Evolutionary conservation across 1,284 basidiomycete genomes (phyloP).

Genomic region (Somion occarium): DNA sequence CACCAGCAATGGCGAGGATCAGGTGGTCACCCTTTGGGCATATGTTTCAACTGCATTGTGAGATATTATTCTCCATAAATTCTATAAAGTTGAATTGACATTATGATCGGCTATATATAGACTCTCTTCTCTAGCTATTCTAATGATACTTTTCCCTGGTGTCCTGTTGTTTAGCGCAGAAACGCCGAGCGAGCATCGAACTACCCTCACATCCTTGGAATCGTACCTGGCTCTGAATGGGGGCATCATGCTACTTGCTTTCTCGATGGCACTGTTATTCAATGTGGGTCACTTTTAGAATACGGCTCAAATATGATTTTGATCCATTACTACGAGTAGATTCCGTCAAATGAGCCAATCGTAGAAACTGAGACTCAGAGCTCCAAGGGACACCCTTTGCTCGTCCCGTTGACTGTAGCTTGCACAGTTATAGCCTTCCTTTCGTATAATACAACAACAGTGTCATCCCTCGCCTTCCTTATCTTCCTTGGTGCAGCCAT

Average conservation of each 20-base stretch:
- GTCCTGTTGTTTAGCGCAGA: conserved; percentile 59
- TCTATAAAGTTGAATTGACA: not conserved
- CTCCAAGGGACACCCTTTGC: conserved; percentile 49
- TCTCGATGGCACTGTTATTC: conserved; percentile 52
- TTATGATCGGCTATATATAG: conserved; percentile 22
- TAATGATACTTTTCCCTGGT: conserved; percentile 52
- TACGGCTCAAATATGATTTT: not conserved
- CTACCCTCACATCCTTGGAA: conserved; percentile 57
- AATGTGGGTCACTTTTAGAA: conserved; percentile 42
- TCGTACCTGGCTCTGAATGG: conserved; percentile 59
- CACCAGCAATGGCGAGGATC: conserved; percentile 15
- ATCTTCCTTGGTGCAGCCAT: conserved; percentile 44
- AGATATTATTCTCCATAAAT: conserved; percentile 12
- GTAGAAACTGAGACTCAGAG: conserved; percentile 12
- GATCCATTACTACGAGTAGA: conserved; percentile 25
- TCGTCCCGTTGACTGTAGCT: conserved; percentile 51
- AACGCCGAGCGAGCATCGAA: conserved; percentile 34
- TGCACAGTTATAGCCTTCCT: conserved; percentile 53
- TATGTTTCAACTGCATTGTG: conserved; percentile 41
- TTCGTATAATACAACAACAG: conserved; percentile 56
- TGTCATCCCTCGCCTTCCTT: conserved; percentile 52
- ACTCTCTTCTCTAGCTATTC: conserved; percentile 36
- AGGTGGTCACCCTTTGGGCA: conserved; percentile 38
- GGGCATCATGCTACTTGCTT: conserved; percentile 51
- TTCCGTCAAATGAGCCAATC: conserved; percentile 28